phyloP scores from a whole-genome alignment of 345 rosid species.

The Salix koriyanagi region DNA sequence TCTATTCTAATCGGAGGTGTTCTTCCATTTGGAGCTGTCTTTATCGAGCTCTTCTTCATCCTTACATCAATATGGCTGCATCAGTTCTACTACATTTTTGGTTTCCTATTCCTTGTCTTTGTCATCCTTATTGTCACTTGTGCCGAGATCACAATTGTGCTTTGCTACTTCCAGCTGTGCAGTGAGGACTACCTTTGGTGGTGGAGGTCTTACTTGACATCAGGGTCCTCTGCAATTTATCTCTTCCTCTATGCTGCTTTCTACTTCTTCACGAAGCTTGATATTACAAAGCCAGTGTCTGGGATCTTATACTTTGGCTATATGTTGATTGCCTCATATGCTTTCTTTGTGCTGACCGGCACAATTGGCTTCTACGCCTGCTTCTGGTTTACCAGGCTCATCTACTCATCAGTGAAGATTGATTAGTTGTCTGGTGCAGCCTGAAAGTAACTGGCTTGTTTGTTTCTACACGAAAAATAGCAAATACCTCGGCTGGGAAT shows the following conservation, averaged over 20 bases:
- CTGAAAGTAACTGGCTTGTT: background rate
- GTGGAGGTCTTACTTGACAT: conserved; percentile 94
- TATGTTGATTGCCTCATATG: conserved; percentile 71
- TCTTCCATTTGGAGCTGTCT: conserved; percentile 93
- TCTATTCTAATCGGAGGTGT: conserved; percentile 84
- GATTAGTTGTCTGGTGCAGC: conserved; percentile 26
- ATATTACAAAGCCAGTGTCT: conserved; percentile 78
- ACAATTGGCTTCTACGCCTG: conserved; percentile 85
- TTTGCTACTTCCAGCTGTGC: conserved; percentile 92
- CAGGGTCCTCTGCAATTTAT: conserved; percentile 84
- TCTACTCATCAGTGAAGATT: conserved; percentile 82
- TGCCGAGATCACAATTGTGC: conserved; percentile 84
- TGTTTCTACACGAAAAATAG: background rate
- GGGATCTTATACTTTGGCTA: conserved; percentile 82
- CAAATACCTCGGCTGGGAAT: conserved; percentile 1
- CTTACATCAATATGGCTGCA: conserved; percentile 89
- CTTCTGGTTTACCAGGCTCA: conserved; percentile 88
- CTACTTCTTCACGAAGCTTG: conserved; percentile 88
- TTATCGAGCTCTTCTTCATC: conserved; percentile 89
- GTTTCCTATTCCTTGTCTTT: conserved; percentile 85
- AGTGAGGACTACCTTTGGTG: conserved; percentile 95
- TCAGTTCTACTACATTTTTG: conserved; percentile 90
- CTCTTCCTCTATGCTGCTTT: conserved; percentile 82
- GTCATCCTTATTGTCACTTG: conserved; percentile 71
- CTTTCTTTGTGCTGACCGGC: conserved; percentile 78